Evolutionary conservation across 441 rosid species (phyloP).

Genomic region (Theobroma grandiflorum): DNA sequence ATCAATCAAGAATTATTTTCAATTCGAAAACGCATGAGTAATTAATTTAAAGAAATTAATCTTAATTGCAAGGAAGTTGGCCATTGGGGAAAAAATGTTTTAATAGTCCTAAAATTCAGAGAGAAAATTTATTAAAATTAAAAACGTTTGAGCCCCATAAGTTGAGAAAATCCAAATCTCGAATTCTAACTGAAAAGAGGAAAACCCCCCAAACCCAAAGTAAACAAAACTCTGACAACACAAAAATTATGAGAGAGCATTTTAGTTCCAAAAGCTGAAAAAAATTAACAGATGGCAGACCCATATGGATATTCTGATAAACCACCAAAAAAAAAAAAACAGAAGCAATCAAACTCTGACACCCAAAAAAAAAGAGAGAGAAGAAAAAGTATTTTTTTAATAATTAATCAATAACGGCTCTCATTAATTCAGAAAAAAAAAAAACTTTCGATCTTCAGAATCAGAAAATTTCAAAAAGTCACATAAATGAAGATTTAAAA

Average conservation of each 20-base stretch:
- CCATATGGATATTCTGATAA: constrained; percentile 3
- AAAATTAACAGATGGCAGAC: constrained; percentile 3
- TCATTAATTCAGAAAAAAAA: background rate
- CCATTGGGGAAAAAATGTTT: background rate
- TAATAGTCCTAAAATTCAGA: background rate
- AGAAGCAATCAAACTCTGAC: constrained; percentile 28
- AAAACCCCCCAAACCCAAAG: background rate
- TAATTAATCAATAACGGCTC: constrained; percentile 7
- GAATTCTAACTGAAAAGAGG: too few species aligned
- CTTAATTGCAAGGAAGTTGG: background rate
- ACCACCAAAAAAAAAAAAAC: background rate
- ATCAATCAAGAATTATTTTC: constrained; percentile 8
- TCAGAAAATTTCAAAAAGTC: background rate
- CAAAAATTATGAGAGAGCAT: background rate
- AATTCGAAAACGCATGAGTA: background rate
- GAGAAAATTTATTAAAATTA: background rate
- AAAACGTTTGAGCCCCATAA: background rate
- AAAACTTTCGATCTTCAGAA: background rate
- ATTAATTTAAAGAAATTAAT: background rate
- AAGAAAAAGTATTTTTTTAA: constrained; percentile 5
- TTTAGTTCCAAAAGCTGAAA: constrained; percentile 28
- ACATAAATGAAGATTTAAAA: background rate
- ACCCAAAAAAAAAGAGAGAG: constrained; percentile 8
- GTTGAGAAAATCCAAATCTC: background rate
- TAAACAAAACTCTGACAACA: constrained; percentile 9